A percentile compares a stretch with the other conserved stretches of the same genome.
Evolutionary conservation across 2,329 filamentous ascomycete genomes (phyloP).

Genomic region (Penicillium polonicum): DNA sequence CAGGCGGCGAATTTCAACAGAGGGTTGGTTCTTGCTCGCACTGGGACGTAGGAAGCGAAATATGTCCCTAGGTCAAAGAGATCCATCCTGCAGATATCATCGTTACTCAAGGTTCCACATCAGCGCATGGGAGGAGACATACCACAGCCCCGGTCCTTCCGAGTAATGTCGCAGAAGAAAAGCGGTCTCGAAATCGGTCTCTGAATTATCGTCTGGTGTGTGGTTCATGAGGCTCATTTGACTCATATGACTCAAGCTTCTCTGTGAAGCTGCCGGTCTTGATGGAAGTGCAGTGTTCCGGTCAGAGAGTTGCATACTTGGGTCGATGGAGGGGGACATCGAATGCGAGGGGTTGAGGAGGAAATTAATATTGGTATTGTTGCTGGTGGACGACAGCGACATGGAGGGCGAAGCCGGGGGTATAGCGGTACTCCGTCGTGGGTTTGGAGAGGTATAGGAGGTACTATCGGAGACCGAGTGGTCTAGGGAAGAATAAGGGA

Average conservation of each 20-base stretch:
- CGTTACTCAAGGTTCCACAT: conserved; percentile 7
- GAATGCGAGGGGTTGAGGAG: conserved; percentile 52
- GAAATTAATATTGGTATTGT: conserved; percentile 53
- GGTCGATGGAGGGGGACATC: conserved; percentile 48
- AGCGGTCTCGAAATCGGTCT: conserved; percentile 57
- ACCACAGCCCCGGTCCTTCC: conserved; percentile 60
- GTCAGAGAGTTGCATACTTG: conserved; percentile 35
- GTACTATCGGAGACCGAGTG: conserved; percentile 28
- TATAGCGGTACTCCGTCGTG: conserved; percentile 32
- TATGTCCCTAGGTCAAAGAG: conserved; percentile 54
- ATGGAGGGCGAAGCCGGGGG: conserved; percentile 44
- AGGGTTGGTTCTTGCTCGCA: conserved; percentile 53
- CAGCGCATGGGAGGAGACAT: conserved; percentile 18
- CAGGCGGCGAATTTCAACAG: conserved; percentile 55
- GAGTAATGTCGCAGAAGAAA: conserved; percentile 61
- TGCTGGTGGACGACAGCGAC: conserved; percentile 42
- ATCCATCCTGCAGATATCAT: conserved; percentile 40
- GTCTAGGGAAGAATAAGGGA: conserved; percentile 31
- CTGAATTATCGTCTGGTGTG: conserved; percentile 31
- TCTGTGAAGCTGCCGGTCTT: conserved; percentile 23
- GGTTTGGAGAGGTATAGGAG: conserved; percentile 35
- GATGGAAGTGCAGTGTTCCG: conserved; percentile 33
- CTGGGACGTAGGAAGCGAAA: conserved; percentile 60
- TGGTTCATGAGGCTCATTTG: conserved; percentile 14
- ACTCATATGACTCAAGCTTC: conserved; percentile 20